phyloP scores from a whole-genome alignment of 139 green algal genomes.

The Eudorina sp. region DNA sequence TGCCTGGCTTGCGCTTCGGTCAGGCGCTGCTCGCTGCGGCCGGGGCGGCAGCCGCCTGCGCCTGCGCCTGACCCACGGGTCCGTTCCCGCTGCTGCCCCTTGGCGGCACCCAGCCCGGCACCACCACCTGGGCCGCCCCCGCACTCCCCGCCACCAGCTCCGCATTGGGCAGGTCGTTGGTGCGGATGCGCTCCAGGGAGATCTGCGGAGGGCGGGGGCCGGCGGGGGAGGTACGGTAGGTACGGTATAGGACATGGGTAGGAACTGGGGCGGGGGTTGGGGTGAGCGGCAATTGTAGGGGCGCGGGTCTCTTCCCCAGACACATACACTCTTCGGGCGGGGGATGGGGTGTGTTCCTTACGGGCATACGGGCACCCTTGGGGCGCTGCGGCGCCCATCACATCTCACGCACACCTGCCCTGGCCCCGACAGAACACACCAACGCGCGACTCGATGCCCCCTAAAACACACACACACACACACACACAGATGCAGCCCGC shows the following conservation, averaged over 20 bases:
- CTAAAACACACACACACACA: too few relatives aligned
- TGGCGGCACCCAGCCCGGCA: not conserved
- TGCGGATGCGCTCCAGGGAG: slow-evolving; percentile 64
- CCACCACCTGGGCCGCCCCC: not conserved
- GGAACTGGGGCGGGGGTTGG: not conserved
- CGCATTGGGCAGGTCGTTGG: slow-evolving; percentile 86
- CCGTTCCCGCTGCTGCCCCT: too few relatives aligned
- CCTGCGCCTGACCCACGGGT: too few relatives aligned
- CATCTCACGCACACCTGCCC: not conserved
- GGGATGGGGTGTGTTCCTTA: not conserved
- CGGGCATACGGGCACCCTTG: not conserved
- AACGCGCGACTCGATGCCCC: too few relatives aligned
- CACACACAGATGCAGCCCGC: too few relatives aligned
- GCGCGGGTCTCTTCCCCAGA: not conserved
- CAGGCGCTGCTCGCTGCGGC: too few relatives aligned
- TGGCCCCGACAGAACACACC: too few relatives aligned
- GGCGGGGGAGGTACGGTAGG: too few relatives aligned
- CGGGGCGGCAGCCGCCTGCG: too few relatives aligned
- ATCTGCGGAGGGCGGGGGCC: slow-evolving; percentile 16
- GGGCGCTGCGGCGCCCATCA: not conserved
- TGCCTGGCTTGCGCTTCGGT: too few relatives aligned
- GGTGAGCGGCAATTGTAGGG: not conserved
- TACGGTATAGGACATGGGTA: not conserved
- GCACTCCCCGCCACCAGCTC: slow-evolving; percentile 62
- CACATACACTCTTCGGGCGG: not conserved